Evolutionary conservation across 1,139 yeast species (phyloP).

Genomic region (Debaryomyces psychrophilus): DNA sequence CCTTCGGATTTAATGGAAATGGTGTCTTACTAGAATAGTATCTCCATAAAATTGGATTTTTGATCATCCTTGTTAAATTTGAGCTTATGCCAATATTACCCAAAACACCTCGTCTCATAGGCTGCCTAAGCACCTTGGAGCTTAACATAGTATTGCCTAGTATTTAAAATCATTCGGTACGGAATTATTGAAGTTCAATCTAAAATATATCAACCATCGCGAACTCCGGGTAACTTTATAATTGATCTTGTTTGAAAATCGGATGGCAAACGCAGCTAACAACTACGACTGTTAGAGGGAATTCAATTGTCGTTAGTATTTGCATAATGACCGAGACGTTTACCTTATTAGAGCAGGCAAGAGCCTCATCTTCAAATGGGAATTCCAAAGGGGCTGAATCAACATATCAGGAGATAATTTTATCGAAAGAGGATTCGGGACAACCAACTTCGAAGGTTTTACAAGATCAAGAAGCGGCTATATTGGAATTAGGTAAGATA

Average conservation of each 20-base stretch:
- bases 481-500: conserved; percentile 63
- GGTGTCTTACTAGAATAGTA: conserved; percentile 21
- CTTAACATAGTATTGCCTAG: neutral
- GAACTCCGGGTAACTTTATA: conserved; percentile 8
- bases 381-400: conserved; percentile 60
- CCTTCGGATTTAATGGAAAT: conserved; percentile 37
- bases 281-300: neutral
- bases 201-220: neutral
- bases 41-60: neutral
- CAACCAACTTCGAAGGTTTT: conserved; percentile 26
- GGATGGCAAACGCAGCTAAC: conserved; percentile 18
- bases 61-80: neutral
- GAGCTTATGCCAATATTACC: neutral
- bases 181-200: neutral
- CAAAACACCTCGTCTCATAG: neutral
- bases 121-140: neutral
- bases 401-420: conserved; percentile 50
- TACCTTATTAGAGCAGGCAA: conserved; percentile 55
- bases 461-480: conserved; percentile 63
- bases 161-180: neutral
- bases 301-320: neutral
- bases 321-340: conserved; percentile 20
- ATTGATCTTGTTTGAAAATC: neutral
- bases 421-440: conserved; percentile 34
- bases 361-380: conserved; percentile 52